These are phyloP conservation scores for Maudiozyma bulderi DNA, from an alignment of 805 yeast species.

Conservation along the genomic window DNA sequence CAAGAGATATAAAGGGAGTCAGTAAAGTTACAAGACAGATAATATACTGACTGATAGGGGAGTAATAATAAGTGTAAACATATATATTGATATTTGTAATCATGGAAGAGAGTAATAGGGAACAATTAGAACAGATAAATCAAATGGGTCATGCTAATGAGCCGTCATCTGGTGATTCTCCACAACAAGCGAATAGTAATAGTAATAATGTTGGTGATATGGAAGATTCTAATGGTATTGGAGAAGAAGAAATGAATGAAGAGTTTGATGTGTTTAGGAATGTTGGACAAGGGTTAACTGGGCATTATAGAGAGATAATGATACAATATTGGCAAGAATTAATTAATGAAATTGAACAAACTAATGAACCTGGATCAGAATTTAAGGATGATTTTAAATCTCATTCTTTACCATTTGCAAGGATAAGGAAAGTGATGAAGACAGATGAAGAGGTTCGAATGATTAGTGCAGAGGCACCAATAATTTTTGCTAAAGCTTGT, in stretches of 20 bases:
- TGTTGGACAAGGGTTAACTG: constrained; percentile 86
- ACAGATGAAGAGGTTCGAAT: constrained; percentile 94
- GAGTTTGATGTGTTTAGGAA: constrained; percentile 60
- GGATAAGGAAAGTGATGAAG: constrained; percentile 96
- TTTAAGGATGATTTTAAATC: constrained; percentile 84
- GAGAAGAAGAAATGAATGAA: constrained; percentile 15
- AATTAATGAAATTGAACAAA: constrained; percentile 57
- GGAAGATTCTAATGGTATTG: not conserved
- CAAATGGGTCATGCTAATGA: not conserved
- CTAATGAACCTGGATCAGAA: constrained; percentile 44
- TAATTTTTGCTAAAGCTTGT: constrained; percentile 94
- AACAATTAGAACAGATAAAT: not conserved
- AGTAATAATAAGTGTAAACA: not conserved
- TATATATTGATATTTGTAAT: not conserved
- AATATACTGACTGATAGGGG: not conserved
- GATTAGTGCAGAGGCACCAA: constrained; percentile 98
- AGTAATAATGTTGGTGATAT: not conserved
- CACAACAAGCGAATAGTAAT: not conserved
- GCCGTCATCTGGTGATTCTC: not conserved
- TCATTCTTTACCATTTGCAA: constrained; percentile 89
- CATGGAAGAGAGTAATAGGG: not conserved
- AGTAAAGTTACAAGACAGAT: no score
- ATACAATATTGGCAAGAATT: constrained; percentile 97
- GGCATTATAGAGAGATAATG: constrained; percentile 77
- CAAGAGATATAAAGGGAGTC: no score